phyloP scores from a whole-genome alignment of 2,329 filamentous ascomycete species.

The Beauveria bassiana region DNA sequence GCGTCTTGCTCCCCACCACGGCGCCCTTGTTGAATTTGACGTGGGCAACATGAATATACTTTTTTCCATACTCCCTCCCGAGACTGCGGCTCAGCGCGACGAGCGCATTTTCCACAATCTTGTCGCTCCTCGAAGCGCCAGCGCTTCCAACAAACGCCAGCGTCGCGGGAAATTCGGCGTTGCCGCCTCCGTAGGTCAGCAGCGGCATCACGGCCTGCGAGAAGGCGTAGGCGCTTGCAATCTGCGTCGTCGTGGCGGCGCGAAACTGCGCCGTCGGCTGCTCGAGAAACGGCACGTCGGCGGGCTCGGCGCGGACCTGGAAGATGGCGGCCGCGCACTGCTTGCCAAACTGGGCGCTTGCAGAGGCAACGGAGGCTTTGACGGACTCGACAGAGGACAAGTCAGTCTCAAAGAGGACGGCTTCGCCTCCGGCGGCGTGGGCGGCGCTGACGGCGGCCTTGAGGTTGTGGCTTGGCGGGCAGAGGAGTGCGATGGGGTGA shows the following conservation, averaged over 20 bases:
- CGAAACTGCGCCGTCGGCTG: not conserved
- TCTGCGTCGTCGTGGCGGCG: not conserved
- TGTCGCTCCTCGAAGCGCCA: not conserved
- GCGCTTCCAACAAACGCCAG: not conserved
- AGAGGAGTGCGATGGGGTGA: slow-evolving; percentile 3
- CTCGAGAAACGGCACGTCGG: not conserved
- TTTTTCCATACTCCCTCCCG: slow-evolving; percentile 4
- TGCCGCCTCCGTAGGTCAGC: not conserved
- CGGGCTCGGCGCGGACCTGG: not conserved
- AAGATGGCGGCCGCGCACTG: slow-evolving; percentile 8
- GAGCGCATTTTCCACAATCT: slow-evolving; percentile 6
- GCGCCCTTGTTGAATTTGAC: not conserved
- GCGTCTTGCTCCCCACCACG: not conserved
- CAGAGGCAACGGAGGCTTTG: not conserved
- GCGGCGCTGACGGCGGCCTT: not conserved
- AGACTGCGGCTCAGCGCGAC: slow-evolving; percentile 11
- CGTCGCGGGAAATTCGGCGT: not conserved
- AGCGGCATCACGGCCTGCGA: slow-evolving; percentile 5
- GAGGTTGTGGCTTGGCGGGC: not conserved
- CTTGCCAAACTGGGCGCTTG: not conserved
- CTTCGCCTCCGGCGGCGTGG: not conserved
- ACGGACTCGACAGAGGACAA: not conserved
- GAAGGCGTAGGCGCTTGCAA: slow-evolving; percentile 7
- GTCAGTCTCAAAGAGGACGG: slow-evolving; percentile 3
- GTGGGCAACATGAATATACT: slow-evolving; percentile 5